phyloP scores from a whole-genome alignment of 108 stramenopile species.

The Epithemia pelagica region DNA sequence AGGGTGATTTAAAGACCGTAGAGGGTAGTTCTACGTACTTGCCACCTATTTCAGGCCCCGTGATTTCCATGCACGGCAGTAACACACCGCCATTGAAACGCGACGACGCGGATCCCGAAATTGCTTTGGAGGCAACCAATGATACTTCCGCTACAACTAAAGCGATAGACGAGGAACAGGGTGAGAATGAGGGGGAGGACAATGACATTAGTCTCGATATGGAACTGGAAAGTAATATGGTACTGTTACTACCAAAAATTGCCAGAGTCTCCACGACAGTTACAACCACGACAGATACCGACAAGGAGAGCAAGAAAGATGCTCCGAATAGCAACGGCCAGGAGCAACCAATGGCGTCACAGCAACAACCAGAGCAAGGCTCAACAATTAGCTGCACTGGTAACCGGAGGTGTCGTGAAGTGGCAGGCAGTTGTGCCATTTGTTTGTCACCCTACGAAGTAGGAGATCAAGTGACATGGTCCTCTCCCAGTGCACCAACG shows the following conservation, averaged over 20 bases:
- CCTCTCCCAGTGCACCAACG: conserved; percentile 5
- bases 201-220: neutral
- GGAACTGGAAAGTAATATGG: neutral
- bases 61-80: neutral
- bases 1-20: neutral
- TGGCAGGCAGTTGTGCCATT: conserved; percentile 44
- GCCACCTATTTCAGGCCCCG: neutral
- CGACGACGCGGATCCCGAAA: neutral
- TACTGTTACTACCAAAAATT: neutral
- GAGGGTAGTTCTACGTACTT: neutral
- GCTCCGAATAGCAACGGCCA: neutral
- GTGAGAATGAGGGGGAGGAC: neutral
- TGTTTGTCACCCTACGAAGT: conserved; percentile 40
- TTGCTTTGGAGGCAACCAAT: neutral
- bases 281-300: too few species aligned
- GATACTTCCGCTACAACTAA: neutral
- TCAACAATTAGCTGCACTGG: neutral
- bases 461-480: conserved; percentile 37
- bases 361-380: neutral
- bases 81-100: neutral
- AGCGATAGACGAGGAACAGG: neutral
- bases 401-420: conserved; percentile 8
- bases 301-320: too few species aligned
- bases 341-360: neutral
- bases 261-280: too few species aligned